Base-by-base conservation (phyloP, 2,329 filamentous ascomycete genomes). In the Diplocarpon mali region DNA sequence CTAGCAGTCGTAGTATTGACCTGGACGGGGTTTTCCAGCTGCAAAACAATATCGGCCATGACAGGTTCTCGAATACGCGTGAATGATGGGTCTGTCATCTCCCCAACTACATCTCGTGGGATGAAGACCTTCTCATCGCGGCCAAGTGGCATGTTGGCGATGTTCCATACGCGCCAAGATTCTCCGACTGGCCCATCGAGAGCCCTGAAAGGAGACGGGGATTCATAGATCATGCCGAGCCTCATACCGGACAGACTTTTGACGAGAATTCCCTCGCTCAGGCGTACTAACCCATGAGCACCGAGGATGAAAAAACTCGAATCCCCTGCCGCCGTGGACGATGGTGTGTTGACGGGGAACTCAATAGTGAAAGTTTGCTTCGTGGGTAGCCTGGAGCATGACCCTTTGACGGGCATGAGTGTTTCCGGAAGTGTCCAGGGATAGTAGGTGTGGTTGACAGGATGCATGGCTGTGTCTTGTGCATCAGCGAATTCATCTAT, bases 41-140 rank as follows among this genome's bases (percentile, higher is more conserved):
- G 80, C 42, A 92, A 63, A 47, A 89, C 72, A 34, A 95, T 64
- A 54, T 94, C 85, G 40, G 94, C 69, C 50, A 80, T 73, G 45
- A 83, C 71, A 3, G 76, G 65, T 57, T 95, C 85, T 38, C 84
- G 77, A 20, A 89, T 71, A 24, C 85, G 76, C 9, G 80, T 84
- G 62, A 95, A 95, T 46, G 89, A 81, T 12, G 88, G 85, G 63
- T 95, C 90, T 16, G 78, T 76, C 30, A 88, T 75, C 52, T 85
- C 81, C 46, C 83, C 78, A 24, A 87, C 78, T 20, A 90, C 75
- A 46, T 87, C 79, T 17, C 83, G 78, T 38, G 83, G 74, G 51
- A 96, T 75, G 60, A 85, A 85, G 15, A 95, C 78, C 52, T 82
- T 85, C 64, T 96, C 90, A 59, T 96, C 87, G 38, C 84, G 81